phyloP scores from a whole-genome alignment of 2,329 filamentous ascomycete species.

The Sphaceloma murrayae region DNA sequence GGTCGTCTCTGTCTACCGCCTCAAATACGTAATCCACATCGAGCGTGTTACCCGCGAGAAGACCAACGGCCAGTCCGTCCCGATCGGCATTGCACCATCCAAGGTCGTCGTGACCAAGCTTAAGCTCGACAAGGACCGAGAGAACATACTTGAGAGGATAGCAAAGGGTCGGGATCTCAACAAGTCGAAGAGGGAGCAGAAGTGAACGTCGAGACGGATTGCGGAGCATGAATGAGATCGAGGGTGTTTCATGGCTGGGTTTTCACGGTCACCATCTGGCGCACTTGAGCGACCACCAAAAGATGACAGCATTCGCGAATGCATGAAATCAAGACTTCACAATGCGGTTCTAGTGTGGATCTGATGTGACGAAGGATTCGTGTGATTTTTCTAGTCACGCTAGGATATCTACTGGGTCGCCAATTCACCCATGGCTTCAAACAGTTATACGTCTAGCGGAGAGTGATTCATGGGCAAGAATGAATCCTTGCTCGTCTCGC shows the following conservation, averaged over 20 bases:
- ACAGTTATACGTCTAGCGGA: conserved; percentile 94
- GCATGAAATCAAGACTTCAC: conserved; percentile 16
- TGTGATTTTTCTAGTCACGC: conserved; percentile 42
- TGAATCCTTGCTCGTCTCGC: conserved; percentile 47
- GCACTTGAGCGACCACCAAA: conserved; percentile 16
- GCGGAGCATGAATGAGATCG: background rate
- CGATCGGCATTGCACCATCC: conserved; percentile 87
- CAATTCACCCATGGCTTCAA: conserved; percentile 56
- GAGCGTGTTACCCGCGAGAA: conserved; percentile 97
- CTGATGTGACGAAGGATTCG: conserved; percentile 1
- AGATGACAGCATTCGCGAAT: conserved; percentile 17
- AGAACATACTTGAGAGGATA: conserved; percentile 79
- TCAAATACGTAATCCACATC: conserved; percentile 96
- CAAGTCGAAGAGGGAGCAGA: conserved; percentile 55
- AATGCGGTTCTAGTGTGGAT: background rate
- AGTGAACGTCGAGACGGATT: conserved; percentile 19
- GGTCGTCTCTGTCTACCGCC: conserved; percentile 93
- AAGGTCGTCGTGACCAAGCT: conserved; percentile 98
- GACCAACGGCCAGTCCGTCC: conserved; percentile 91
- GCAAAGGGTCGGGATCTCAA: conserved; percentile 64
- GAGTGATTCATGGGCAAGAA: conserved; percentile 50
- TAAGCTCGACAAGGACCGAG: conserved; percentile 94
- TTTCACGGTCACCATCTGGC: conserved; percentile 16
- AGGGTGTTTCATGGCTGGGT: conserved; percentile 16
- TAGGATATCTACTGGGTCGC: conserved; percentile 83